A percentile compares a stretch with the other conserved stretches of the same genome.
Evolutionary conservation across 345 rosid species (phyloP).

Genomic region (Salix dunnii): DNA sequence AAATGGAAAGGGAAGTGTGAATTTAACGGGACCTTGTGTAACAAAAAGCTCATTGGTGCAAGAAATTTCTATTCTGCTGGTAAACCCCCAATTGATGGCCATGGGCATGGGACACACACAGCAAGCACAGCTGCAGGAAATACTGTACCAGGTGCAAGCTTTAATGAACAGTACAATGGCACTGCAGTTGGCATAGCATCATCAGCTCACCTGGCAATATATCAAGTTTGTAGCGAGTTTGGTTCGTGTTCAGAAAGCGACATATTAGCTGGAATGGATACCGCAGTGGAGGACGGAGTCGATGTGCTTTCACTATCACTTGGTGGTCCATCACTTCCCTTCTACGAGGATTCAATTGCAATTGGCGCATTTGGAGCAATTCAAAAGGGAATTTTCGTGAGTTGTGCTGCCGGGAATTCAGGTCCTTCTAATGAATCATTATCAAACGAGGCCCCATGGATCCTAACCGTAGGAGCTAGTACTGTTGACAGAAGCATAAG

Average conservation of each 20-base stretch:
- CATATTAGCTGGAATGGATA: constrained; percentile 57
- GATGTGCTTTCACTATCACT: constrained; percentile 57
- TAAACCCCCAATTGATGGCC: neutral
- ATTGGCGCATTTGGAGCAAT: constrained; percentile 35
- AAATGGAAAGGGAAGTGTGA: constrained; percentile 29
- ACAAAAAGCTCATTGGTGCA: constrained; percentile 24
- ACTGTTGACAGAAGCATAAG: constrained; percentile 29
- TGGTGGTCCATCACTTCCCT: constrained; percentile 24
- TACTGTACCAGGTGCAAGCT: constrained; percentile 27
- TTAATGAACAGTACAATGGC: constrained; percentile 46
- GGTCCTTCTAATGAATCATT: constrained; percentile 25
- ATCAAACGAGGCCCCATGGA: constrained; percentile 38
- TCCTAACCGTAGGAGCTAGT: constrained; percentile 39
- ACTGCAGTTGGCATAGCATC: constrained; percentile 42
- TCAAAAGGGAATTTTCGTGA: constrained; percentile 32
- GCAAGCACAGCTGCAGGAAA: constrained; percentile 48
- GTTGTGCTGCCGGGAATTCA: constrained; percentile 35
- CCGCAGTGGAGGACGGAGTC: constrained; percentile 60
- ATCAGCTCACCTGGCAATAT: constrained; percentile 50
- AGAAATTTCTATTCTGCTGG: constrained; percentile 4
- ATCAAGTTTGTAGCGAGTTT: constrained; percentile 46
- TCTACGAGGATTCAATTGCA: constrained; percentile 26
- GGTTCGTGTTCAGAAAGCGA: constrained; percentile 45
- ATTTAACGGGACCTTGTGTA: constrained; percentile 2
- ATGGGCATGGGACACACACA: constrained; percentile 25